Base-by-base conservation (phyloP, 225 moss, liverwort and hornwort genomes). In the Rhytidiadelphus loreus region DNA sequence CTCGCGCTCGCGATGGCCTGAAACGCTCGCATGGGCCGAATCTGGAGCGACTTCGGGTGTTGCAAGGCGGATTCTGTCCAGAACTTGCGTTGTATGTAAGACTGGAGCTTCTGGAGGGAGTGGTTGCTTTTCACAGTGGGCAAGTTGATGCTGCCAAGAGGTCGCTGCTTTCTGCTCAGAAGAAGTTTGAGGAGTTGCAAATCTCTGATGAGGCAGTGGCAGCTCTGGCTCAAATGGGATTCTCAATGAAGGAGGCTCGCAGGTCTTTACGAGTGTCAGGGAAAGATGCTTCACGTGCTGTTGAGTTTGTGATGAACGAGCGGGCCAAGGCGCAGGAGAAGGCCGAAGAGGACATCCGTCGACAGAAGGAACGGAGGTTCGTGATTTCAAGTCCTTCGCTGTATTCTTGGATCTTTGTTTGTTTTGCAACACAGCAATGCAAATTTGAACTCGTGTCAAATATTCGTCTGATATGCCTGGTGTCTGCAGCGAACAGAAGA, bases 51-150 rank as follows among this genome's bases (percentile, higher is more conserved):
- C 95, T 98, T 73, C 95, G 97, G 62, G 96, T 98, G 70, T 89
- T 98, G 86, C 98, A 98, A 95, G 98, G 97, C 85, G 96, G 96
- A 30, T 97, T 98, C 83, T 95, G 97, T 91, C 98, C 98, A 46
- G 98, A 98, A 91, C 96, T 98, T 83, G 98, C 98, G 80, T 90
- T 98, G 97, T 98, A 98, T 90, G 95, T 97, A 41, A 89, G 98
- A 72, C 87, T 98, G 88, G 98, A 98, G 90, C 98, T 98, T 80
- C 90, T 98, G 74, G 98, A 98, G 83, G 98, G 98, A 61, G 96
- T 98, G 83, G 97, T 98, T 68, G 95, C 98, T 77, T 98, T 92
- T 77, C 96, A 98, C 77, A 95, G 95, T 89, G 98, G 97, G 66
- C 95, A 94, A 86, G 70, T 77, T 70, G 95, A 95, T 88, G 89